These are phyloP conservation scores for Neckera pumila DNA, from an alignment of 225 moss, liverwort and hornwort genomes.

Conservation along the genomic window DNA sequence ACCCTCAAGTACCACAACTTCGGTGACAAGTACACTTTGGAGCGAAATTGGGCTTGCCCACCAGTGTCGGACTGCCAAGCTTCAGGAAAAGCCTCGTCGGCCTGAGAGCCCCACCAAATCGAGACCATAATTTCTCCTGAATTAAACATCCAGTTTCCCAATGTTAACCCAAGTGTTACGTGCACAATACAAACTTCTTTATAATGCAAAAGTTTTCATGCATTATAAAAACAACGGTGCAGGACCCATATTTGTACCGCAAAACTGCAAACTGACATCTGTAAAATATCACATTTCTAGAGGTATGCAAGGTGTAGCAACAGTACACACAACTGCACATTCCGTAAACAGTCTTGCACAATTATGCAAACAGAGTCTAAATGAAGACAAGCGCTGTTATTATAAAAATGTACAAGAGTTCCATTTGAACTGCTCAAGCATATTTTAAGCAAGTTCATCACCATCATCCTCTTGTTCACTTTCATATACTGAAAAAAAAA, in stretches of 20 bases:
- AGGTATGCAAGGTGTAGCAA: background rate
- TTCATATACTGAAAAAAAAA: background rate
- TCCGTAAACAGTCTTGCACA: background rate
- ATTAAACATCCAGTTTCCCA: background rate
- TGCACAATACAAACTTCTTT: background rate
- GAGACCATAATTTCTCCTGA: constrained; percentile 90
- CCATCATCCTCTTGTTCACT: background rate
- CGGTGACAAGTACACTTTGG: constrained; percentile 86
- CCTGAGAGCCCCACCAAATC: constrained; percentile 96
- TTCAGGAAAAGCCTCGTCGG: constrained; percentile 94
- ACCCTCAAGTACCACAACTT: constrained; percentile 92
- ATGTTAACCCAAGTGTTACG: background rate
- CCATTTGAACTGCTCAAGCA: background rate
- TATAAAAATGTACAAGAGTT: background rate
- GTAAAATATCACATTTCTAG: background rate
- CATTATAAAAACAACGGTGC: background rate
- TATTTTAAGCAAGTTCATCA: background rate
- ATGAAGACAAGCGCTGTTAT: background rate
- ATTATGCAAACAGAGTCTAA: background rate
- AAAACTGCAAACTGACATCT: background rate
- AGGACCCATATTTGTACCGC: background rate
- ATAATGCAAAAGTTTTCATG: background rate
- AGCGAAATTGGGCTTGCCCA: constrained; percentile 78
- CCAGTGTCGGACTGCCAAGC: constrained; percentile 97
- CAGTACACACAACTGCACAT: background rate